Evolutionary conservation across 441 rosid genomes (phyloP).

Genomic region (Euphorbia celastroides): DNA sequence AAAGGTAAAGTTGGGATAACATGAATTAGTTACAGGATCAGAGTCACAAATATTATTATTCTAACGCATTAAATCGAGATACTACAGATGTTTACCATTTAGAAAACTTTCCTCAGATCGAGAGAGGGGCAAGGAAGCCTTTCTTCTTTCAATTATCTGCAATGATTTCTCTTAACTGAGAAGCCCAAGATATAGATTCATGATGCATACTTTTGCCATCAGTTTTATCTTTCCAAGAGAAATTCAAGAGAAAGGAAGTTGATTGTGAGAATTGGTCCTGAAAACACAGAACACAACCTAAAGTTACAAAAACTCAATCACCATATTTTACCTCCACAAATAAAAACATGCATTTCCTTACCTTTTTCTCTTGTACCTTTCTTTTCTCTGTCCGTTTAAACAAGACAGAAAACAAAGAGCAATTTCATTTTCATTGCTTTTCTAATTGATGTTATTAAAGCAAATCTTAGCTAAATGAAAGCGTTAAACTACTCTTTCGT

Average conservation of each 20-base stretch:
- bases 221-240: slow-evolving; percentile 38
- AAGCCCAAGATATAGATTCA: slow-evolving; percentile 47
- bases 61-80: neutral
- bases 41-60: neutral
- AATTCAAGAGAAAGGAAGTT: slow-evolving; percentile 41
- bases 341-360: slow-evolving; percentile 2
- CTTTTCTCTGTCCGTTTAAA: neutral
- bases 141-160: slow-evolving; percentile 45
- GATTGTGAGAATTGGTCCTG: slow-evolving; percentile 51
- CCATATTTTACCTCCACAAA: neutral
- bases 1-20: slow-evolving; percentile 12
- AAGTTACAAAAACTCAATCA: slow-evolving; percentile 12
- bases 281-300: slow-evolving; percentile 26
- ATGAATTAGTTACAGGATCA: neutral
- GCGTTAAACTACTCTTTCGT: neutral
- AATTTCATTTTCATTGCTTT: slow-evolving; percentile 1
- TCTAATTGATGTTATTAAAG: neutral
- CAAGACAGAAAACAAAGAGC: neutral
- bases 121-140: slow-evolving; percentile 36
- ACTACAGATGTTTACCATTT: slow-evolving; percentile 29
- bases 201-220: slow-evolving; percentile 30
- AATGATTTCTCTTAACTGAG: slow-evolving; percentile 55
- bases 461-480: neutral
- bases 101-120: slow-evolving; percentile 35
- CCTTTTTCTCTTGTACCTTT: neutral